A percentile compares a stretch with the other conserved stretches of the same genome.
phyloP scores from a whole-genome alignment of 805 yeast species.

The Yamadazyma laniorum region DNA sequence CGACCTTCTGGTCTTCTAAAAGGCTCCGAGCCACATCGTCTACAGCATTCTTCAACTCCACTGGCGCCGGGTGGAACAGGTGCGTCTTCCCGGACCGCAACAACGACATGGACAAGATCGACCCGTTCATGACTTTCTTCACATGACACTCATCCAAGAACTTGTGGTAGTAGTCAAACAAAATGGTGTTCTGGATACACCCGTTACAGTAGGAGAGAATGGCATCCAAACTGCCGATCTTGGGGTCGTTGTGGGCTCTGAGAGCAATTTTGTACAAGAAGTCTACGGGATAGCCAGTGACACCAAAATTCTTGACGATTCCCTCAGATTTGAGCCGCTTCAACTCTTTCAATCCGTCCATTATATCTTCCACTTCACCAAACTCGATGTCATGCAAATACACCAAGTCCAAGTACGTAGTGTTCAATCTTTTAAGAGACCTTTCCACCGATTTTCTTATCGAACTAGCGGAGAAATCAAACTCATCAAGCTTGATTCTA shows the following conservation, averaged over 20 bases:
- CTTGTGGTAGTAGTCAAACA: constrained; percentile 46
- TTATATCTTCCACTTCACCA: constrained; percentile 50
- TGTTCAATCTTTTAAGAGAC: constrained; percentile 63
- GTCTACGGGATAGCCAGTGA: constrained; percentile 85
- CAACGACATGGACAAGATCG: constrained; percentile 86
- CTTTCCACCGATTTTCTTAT: constrained; percentile 64
- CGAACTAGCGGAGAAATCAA: constrained; percentile 66
- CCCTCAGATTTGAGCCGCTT: constrained; percentile 63
- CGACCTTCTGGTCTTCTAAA: constrained; percentile 42
- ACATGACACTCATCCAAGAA: constrained; percentile 56
- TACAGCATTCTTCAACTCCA: constrained; percentile 54
- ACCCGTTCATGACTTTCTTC: constrained; percentile 67
- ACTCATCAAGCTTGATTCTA: constrained; percentile 61
- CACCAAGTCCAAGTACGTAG: constrained; percentile 74
- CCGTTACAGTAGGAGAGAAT: constrained; percentile 78
- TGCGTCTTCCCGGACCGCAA: constrained; percentile 66
- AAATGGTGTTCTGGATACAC: constrained; percentile 69
- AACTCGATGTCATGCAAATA: constrained; percentile 91
- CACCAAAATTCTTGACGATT: constrained; percentile 61
- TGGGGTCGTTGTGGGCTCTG: constrained; percentile 29
- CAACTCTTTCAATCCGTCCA: constrained; percentile 64
- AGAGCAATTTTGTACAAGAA: constrained; percentile 56
- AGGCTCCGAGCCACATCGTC: constrained; percentile 42
- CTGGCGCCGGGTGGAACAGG: constrained; percentile 77
- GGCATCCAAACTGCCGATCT: constrained; percentile 67